Percentiles rank a stretch among this genome's conserved stretches.
Evolutionary conservation across 352 stramenopile species (phyloP).

Genomic region (Phytophthora lateralis): DNA sequence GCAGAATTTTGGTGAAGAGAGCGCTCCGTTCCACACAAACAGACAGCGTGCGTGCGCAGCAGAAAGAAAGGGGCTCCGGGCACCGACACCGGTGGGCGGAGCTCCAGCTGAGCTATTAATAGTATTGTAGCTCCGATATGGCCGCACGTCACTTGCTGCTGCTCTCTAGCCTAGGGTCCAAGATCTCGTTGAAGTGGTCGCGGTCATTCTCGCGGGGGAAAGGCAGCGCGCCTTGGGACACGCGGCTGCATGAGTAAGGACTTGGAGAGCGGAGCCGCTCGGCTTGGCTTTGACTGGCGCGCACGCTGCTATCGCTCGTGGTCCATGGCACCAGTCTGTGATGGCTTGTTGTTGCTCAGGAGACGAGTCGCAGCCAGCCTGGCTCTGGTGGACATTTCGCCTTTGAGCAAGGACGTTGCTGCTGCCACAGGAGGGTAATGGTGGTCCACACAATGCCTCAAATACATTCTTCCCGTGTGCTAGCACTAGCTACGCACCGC

Average conservation of each 20-base stretch:
- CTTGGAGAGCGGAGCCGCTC: conserved; percentile 6
- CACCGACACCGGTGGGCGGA: not conserved
- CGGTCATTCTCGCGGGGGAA: conserved; percentile 23
- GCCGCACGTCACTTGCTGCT: no score
- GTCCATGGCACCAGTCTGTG: conserved; percentile 19
- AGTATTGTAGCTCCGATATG: not conserved
- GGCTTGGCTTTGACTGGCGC: conserved; percentile 11
- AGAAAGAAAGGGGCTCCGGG: conserved; percentile 33
- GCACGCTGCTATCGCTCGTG: not conserved
- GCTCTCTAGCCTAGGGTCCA: not conserved
- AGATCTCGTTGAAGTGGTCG: conserved; percentile 32
- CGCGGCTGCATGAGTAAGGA: conserved; percentile 7
- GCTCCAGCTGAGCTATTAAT: no score
- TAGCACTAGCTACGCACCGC: no score
- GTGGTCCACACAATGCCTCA: no score
- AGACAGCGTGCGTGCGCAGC: conserved; percentile 23
- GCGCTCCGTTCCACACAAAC: conserved; percentile 23
- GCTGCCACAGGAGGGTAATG: no score
- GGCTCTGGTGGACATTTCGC: conserved; percentile 1
- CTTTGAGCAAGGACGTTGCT: no score
- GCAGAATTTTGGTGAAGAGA: conserved; percentile 37
- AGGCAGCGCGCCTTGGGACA: conserved; percentile 19
- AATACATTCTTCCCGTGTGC: no score
- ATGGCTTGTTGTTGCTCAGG: conserved; percentile 30
- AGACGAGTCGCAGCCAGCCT: conserved; percentile 19